phyloP scores from a whole-genome alignment of 805 yeast genomes.

The Metschnikowia kofuensis region DNA sequence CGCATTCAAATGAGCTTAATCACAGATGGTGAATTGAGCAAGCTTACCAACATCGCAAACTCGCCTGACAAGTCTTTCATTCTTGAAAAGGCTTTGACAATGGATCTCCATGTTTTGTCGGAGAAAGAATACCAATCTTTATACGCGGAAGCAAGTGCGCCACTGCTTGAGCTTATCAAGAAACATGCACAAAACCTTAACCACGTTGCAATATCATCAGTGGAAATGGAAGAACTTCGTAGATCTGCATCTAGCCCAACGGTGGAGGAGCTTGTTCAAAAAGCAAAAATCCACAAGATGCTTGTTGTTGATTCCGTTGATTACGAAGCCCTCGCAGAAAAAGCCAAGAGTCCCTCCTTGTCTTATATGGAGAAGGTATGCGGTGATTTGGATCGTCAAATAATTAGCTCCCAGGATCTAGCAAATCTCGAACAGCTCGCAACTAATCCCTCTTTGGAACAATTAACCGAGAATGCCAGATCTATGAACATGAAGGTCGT shows the following conservation, averaged over 20 bases:
- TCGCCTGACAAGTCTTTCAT: conserved; percentile 6
- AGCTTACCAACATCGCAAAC: conserved; percentile 1
- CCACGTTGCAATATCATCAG: neutral
- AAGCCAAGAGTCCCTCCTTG: conserved; percentile 30
- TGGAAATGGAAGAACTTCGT: conserved; percentile 3
- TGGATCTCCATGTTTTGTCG: conserved; percentile 6
- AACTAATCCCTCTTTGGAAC: conserved; percentile 16
- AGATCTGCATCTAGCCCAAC: conserved; percentile 17
- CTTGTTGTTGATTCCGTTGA: conserved; percentile 3
- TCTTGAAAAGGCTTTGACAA: conserved; percentile 4
- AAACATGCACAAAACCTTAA: conserved; percentile 4
- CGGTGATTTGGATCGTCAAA: conserved; percentile 9
- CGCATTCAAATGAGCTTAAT: neutral
- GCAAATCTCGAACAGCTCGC: conserved; percentile 14
- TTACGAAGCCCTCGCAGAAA: conserved; percentile 16
- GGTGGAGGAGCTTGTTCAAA: conserved; percentile 8
- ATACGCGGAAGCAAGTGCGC: conserved; percentile 11
- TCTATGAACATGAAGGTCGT: conserved; percentile 4
- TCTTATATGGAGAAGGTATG: conserved; percentile 18
- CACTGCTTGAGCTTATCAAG: conserved; percentile 13
- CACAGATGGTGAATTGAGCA: neutral
- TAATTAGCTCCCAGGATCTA: conserved; percentile 8
- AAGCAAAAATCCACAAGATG: conserved; percentile 3
- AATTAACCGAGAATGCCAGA: conserved; percentile 14
- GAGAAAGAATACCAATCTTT: conserved; percentile 6